Evolutionary conservation across 257 asterid genomes (phyloP).

Genomic region (Ligustrum vulgare): DNA sequence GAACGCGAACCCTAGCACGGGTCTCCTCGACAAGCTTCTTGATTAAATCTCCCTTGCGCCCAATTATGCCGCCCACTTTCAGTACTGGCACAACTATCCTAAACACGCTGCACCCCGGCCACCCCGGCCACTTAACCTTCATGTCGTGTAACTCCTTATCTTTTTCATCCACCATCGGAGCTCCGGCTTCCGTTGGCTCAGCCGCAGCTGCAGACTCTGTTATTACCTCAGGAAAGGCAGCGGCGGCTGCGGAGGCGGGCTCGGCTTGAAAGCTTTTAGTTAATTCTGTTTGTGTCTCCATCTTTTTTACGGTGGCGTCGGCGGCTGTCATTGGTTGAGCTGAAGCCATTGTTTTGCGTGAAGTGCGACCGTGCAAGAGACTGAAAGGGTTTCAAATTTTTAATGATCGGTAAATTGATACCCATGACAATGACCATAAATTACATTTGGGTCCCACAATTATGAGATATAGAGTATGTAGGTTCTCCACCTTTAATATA

Average conservation of each 20-base stretch:
- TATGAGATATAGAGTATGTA: background rate
- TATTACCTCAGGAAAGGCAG: background rate
- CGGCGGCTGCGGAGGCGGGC: background rate
- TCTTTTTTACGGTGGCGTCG: background rate
- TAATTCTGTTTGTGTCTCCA: background rate
- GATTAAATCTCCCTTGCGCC: conserved; percentile 50
- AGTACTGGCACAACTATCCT: conserved; percentile 42
- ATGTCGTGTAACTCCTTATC: background rate
- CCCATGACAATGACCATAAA: background rate
- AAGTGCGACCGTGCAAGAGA: background rate
- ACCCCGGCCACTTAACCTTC: conserved; percentile 47
- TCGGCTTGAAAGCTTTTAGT: background rate
- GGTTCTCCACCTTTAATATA: background rate
- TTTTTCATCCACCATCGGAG: conserved; percentile 10
- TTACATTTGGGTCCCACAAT: background rate
- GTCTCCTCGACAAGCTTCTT: conserved; percentile 52
- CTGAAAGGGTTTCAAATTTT: background rate
- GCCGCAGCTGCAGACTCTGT: background rate
- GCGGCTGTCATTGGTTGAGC: background rate
- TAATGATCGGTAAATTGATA: no score
- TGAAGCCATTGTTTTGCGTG: background rate
- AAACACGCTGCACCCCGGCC: conserved; percentile 50
- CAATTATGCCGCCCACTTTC: conserved; percentile 53
- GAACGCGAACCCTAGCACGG: conserved; percentile 37
- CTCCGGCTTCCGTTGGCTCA: background rate